Evolutionary conservation across 1,284 basidiomycete genomes (phyloP), one percentile per base, ranked within the genome.

Genomic region (Coniferiporia sulphurascens): DNA sequence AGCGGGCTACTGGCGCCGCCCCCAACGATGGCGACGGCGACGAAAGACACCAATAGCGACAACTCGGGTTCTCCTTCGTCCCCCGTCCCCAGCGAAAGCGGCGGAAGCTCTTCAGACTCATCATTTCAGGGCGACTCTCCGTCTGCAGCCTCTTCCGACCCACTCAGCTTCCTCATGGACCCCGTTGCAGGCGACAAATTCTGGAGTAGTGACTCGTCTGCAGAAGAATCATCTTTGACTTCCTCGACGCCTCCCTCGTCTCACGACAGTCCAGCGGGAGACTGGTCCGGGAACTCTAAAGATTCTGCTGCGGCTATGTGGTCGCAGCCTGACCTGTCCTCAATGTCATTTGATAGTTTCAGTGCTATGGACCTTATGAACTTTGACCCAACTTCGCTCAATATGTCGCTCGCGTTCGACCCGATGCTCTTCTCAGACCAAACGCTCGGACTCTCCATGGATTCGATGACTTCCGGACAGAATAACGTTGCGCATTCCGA

Each of bases 211-310:
- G 61, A 62, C 32, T 62, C 57, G 19, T 62, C 61, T 44, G 17
- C 54, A n/a, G 58, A 59, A 21, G 61, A 58, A 13, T 58, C 60
- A 1, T 35, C 53, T 15, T 41, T 54, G 13, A 35, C 56, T 3
- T 21, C 60, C 2, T 52, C 49, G 27, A 62, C 58, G 5, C 58
- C 61, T 8, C 53, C 61, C 5, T 62, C 61, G 10, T 48, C 49
- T 12, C 61, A 62, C 36, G 55, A 51, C 15, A 59, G 58, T 44
- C 58, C 57, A 1, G 13, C 46, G 32, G 35, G 38, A 13, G 56
- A 53, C 32, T 59, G 55, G 57, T 36, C 54, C 13, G 27, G 19
- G 13, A 45, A 12, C 17, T 7, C 35, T 36, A 55, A 53, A 27
- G 52, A 55, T 43, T 8, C 48, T 22, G 22, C 36, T 10, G 53